Evolutionary conservation across 495 filamentous ascomycete species (phyloP).

Genomic region (Neurospora sp.): DNA sequence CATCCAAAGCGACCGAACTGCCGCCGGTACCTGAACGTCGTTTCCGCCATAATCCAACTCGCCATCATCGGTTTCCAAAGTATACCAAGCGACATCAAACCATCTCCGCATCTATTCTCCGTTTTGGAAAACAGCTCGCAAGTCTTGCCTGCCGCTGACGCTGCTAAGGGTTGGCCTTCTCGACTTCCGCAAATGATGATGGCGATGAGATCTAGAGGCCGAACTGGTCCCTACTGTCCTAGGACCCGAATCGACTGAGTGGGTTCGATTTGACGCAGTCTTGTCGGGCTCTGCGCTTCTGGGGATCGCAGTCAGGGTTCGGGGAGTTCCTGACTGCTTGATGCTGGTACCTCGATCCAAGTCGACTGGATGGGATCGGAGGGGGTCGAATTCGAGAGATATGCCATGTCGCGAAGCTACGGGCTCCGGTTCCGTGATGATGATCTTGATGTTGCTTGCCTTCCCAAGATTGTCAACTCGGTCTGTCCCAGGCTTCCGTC

Average conservation of each 20-base stretch:
- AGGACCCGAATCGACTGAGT: neutral
- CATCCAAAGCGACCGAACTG: neutral
- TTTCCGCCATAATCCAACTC: neutral
- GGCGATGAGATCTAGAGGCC: neutral
- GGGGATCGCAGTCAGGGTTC: neutral
- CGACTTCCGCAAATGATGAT: neutral
- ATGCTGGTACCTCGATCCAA: neutral
- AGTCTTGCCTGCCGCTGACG: neutral
- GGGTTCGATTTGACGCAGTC: neutral
- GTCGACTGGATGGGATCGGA: neutral
- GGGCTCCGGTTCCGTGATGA: neutral
- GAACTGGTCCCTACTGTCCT: neutral
- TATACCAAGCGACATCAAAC: neutral
- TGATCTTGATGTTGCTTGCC: neutral
- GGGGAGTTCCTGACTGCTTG: neutral
- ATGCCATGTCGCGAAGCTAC: neutral
- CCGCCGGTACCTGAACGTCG: neutral
- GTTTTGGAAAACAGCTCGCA: neutral
- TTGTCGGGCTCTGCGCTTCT: neutral
- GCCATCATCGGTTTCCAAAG: neutral
- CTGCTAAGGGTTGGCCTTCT: neutral
- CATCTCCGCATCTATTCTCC: neutral
- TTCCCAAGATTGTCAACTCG: neutral
- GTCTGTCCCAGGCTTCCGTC: neutral
- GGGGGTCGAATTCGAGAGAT: neutral